Evolutionary conservation across 1,284 basidiomycete genomes (phyloP), one percentile per base, ranked within the genome.

Genomic region (Apiotrichum sp.): DNA sequence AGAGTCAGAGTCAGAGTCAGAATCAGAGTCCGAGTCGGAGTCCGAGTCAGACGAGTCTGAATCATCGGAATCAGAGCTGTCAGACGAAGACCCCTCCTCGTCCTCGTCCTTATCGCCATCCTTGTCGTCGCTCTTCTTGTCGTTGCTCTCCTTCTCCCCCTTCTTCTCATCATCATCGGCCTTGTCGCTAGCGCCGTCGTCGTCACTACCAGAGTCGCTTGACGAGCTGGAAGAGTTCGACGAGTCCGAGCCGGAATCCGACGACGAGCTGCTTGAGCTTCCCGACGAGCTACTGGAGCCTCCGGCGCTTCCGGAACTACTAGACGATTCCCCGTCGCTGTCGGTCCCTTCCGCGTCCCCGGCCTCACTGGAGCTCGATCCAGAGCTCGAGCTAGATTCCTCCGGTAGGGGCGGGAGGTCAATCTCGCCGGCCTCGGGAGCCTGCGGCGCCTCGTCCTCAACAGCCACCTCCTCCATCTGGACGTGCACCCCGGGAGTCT

Each of bases 31-130:
- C 10, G 40, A 41, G 36, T 38, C 36, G 9, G 51, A 53, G 38
- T 52, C 51, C 10, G 54, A 50, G 33, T 45, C 44, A 39, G 36
- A 49, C n/a, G 49, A 53, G 35, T 54, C 60, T 2, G 43, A 48
- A 6, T 44, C 51, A 14, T 50, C 59, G 13, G 8, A 10, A 31
- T 40, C 47, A 33, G 59, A 64, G 47, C 52, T 54, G 47, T 58
- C 55, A 9, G 61, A 62, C 32, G 53, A 55, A 5, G 58, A 59
- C 40, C 32, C 13, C 16, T 48, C 47, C 9, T 14, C 4, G n/a
- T 31, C 47, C n/a, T 47, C 45, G 1, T 34, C 45, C 34, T 49
- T 33, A 5, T 49, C 47, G 3, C n/a, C 31, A 29, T 32, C n/a
- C 38, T 40, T 48, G 38, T 41, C 48, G 14, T 8, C 14, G 8